phyloP scores from a whole-genome alignment of 208 protist species.

The Leishmania major region DNA sequence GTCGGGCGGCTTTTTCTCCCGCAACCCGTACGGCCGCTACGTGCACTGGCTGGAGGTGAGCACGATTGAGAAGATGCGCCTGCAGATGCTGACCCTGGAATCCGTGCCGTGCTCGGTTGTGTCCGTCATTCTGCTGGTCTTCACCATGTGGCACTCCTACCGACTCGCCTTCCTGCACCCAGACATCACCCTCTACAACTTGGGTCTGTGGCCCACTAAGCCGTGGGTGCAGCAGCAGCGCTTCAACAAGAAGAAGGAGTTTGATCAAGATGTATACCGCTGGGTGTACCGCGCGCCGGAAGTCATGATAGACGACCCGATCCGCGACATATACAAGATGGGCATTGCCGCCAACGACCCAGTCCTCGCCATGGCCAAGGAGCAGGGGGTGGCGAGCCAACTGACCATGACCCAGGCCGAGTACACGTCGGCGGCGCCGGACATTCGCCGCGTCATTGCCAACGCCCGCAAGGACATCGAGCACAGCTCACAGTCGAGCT shows the following conservation, averaged over 20 bases:
- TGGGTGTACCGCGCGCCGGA: conserved; percentile 78
- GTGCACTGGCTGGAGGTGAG: conserved; percentile 89
- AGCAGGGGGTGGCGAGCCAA: conserved; percentile 63
- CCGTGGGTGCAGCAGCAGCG: conserved; percentile 80
- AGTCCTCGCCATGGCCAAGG: conserved; percentile 66
- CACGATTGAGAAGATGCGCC: conserved; percentile 81
- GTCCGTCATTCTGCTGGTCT: conserved; percentile 43
- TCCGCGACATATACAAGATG: conserved; percentile 66
- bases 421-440: conserved; percentile 42
- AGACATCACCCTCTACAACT: conserved; percentile 83
- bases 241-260: conserved; percentile 82
- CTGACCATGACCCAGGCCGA: conserved; percentile 45
- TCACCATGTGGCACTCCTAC: conserved; percentile 71
- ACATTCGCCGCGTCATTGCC: conserved; percentile 45
- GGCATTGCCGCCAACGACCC: conserved; percentile 74
- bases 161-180: conserved; percentile 76
- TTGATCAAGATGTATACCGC: conserved; percentile 76
- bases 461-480: conserved; percentile 52
- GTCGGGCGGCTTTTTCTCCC: conserved; percentile 71
- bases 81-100: conserved; percentile 62
- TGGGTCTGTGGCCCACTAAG: conserved; percentile 73
- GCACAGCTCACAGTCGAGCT: conserved; percentile 39
- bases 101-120: conserved; percentile 56
- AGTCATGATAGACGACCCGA: conserved; percentile 65
- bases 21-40: conserved; percentile 81